Evolutionary conservation across 192 early-diverging fungal genomes (phyloP), one percentile per base, ranked within the genome.

Genomic region (Cladochytrium replicatum): DNA sequence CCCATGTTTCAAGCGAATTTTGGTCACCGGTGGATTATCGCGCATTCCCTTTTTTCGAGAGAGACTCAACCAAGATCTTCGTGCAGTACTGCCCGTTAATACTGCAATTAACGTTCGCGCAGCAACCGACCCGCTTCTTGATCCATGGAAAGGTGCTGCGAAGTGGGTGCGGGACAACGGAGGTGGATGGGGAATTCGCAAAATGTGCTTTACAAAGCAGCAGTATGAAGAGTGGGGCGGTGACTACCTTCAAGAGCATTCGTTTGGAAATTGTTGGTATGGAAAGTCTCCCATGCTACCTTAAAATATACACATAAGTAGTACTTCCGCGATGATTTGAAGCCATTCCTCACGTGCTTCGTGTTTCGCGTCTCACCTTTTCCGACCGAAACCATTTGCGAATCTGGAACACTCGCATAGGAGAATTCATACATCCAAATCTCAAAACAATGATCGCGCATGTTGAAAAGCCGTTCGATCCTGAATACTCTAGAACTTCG

Each of bases 121-220:
- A 7, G 89, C 91, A 0, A 57, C 55, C 1, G 76, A 91, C 62
- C 85, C 87, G 9, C 29, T 82, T 48, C 52, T 82, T 31, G 89
- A 90, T 60, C 83, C 85, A 6, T 94, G 91, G 91, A 70, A 67
- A 3, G 91, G 91, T 9, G 91, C 91, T 0, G 82, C 89, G 25
- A 64, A 73, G 48, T 85, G 84, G 74, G 74, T 78, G 1, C 23
- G 25, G 17, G 23, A 32, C 8, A 52, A 63, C 6, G 48, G 45
- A 5, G 43, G 41, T n/a, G 59, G 56, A 9, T 67, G n/a, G n/a
- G n/a, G n/a, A n/a, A n/a, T 63, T 54, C 28, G 44, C 34, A 67
- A 61, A 46, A 61, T 63, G 7, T 66, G 49, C n/a, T 68, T 94
- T 17, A 84, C 85, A 0, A 47, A 66, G 37, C 62, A 78, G 32